Evolutionary conservation across 768 basidiomycete species (phyloP).

Genomic region (Boletus barrowsii): DNA sequence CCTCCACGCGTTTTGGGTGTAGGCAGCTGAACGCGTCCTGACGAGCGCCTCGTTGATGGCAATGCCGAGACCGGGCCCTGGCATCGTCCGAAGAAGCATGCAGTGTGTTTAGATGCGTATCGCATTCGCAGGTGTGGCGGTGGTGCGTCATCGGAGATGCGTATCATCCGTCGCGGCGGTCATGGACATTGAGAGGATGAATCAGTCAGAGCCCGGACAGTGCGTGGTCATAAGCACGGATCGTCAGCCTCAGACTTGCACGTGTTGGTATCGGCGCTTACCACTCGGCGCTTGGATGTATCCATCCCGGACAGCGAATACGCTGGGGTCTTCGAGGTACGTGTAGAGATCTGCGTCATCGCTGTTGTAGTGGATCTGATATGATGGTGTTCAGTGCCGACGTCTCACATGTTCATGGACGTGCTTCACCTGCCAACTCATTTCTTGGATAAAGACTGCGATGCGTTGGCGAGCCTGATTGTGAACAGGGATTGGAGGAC

Average conservation of each 20-base stretch:
- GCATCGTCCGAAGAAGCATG: background rate
- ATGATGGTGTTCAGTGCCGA: background rate
- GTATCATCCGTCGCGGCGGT: background rate
- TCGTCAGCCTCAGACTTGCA: background rate
- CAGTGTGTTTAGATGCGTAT: background rate
- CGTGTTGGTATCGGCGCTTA: constrained; percentile 11
- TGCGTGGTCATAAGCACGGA: too few relatives aligned
- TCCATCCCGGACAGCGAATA: constrained; percentile 54
- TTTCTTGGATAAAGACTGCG: constrained; percentile 57
- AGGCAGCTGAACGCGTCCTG: constrained; percentile 21
- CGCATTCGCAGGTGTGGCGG: constrained; percentile 1
- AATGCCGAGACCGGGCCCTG: constrained; percentile 60
- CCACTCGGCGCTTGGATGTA: constrained; percentile 45
- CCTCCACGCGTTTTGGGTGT: constrained; percentile 18
- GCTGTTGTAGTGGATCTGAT: constrained; percentile 62
- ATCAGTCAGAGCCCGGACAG: background rate
- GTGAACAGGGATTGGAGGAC: constrained; percentile 14
- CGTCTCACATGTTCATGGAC: background rate
- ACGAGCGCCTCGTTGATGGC: constrained; percentile 59
- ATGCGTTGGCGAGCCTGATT: background rate
- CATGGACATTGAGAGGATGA: background rate
- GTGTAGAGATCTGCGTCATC: constrained; percentile 58
- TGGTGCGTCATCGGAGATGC: background rate
- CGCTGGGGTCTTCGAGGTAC: constrained; percentile 49
- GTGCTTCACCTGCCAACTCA: constrained; percentile 52